Percentiles rank a stretch among this genome's conserved stretches.
Evolutionary conservation across 2,329 filamentous ascomycete genomes (phyloP).

Genomic region (Clonostachys rhizophaga): DNA sequence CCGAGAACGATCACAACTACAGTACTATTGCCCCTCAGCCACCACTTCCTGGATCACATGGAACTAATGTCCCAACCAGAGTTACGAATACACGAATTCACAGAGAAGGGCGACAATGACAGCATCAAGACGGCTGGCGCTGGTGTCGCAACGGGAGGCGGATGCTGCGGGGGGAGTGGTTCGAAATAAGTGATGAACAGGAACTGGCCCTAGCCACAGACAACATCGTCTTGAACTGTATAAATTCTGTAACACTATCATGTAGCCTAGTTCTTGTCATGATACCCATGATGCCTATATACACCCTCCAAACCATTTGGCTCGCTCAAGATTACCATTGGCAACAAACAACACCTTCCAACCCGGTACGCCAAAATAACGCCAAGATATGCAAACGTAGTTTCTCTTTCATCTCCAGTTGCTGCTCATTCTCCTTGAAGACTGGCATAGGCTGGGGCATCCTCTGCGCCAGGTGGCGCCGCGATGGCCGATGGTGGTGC

Average conservation of each 20-base stretch:
- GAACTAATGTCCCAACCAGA: constrained; percentile 40
- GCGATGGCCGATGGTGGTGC: constrained; percentile 45
- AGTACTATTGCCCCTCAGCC: constrained; percentile 32
- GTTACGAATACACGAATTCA: constrained; percentile 84
- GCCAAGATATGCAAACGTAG: too few relatives aligned
- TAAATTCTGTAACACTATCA: constrained; percentile 5
- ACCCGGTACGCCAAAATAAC: too few relatives aligned
- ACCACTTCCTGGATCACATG: neutral
- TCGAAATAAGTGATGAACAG: neutral
- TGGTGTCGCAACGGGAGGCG: constrained; percentile 14
- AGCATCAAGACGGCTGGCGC: constrained; percentile 65
- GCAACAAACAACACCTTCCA: too few relatives aligned
- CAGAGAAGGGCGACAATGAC: constrained; percentile 90
- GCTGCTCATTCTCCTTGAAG: constrained; percentile 67
- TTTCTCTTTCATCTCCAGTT: too few relatives aligned
- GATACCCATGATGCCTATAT: constrained; percentile 9
- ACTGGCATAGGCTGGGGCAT: constrained; percentile 76
- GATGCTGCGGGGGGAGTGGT: constrained; percentile 21
- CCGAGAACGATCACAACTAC: constrained; percentile 40
- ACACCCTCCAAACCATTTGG: neutral
- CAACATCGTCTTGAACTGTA: constrained; percentile 16
- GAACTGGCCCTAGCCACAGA: constrained; percentile 6
- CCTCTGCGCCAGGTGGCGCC: constrained; percentile 72
- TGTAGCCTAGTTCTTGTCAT: constrained; percentile 3
- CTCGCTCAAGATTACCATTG: too few relatives aligned